Evolutionary conservation across 805 yeast species (phyloP).

Genomic region (Nakazawaea peltata): DNA sequence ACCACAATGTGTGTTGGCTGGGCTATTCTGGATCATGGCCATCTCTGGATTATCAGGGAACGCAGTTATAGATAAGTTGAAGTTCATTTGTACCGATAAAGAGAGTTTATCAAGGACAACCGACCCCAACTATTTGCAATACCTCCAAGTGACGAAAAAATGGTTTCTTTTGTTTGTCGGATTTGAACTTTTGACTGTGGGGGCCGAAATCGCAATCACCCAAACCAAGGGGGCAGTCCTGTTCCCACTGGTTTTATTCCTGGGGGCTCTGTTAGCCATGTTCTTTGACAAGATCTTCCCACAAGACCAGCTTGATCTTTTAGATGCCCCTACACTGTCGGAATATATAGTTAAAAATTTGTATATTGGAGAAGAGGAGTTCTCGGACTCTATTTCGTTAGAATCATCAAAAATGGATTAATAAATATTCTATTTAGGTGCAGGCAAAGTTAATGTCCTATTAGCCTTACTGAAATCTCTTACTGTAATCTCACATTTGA

Average conservation of each 20-base stretch:
- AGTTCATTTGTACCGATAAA: conserved; percentile 56
- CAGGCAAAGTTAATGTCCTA: conserved; percentile 13
- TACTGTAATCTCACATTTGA: conserved; percentile 70
- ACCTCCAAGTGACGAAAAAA: conserved; percentile 28
- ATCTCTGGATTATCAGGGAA: conserved; percentile 66
- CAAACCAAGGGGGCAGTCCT: conserved; percentile 89
- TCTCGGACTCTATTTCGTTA: no score
- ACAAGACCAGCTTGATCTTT: conserved; percentile 42
- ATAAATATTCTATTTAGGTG: conserved; percentile 11
- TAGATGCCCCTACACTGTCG: conserved; percentile 44
- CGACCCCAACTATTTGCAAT: conserved; percentile 19
- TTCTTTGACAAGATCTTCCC: conserved; percentile 60
- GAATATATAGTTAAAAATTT: conserved; percentile 23
- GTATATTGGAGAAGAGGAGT: conserved; percentile 12
- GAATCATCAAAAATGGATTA: no score
- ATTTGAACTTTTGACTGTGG: conserved; percentile 60
- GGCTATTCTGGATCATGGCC: conserved; percentile 92
- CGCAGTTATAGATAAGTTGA: conserved; percentile 51
- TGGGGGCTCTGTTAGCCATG: conserved; percentile 59
- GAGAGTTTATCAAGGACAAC: not conserved
- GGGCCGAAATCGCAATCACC: conserved; percentile 78
- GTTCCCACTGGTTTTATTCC: conserved; percentile 78
- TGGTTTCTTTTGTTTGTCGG: conserved; percentile 49
- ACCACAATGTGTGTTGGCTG: conserved; percentile 91
- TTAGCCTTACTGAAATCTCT: conserved; percentile 61